phyloP scores from a whole-genome alignment of 2,329 filamentous ascomycete genomes.

The Aureobasidium sp. region DNA sequence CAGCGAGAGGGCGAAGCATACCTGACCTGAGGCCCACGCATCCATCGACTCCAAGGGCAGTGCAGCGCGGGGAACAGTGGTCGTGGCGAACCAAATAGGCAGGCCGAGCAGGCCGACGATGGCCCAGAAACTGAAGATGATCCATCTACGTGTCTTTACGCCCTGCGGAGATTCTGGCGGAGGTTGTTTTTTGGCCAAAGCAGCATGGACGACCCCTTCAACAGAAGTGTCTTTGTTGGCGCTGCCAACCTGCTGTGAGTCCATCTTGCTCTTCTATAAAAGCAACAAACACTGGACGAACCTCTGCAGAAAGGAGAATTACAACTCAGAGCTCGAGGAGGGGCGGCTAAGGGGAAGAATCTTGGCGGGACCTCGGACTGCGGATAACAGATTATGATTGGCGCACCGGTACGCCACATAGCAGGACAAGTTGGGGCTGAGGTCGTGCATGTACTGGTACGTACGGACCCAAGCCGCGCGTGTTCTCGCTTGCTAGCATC shows the following conservation, averaged over 20 bases:
- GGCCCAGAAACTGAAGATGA: conserved; percentile 86
- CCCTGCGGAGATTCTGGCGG: conserved; percentile 70
- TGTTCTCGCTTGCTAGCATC: not conserved
- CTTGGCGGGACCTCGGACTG: conserved; percentile 1
- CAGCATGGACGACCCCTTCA: conserved; percentile 10
- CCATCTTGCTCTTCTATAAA: not conserved
- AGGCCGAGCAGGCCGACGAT: conserved; percentile 77
- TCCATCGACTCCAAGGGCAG: conserved; percentile 82
- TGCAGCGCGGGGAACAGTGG: conserved; percentile 79
- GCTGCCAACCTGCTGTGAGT: not conserved
- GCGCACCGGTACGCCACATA: not conserved
- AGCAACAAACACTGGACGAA: not conserved
- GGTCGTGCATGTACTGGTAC: not conserved
- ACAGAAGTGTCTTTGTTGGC: not conserved
- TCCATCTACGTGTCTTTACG: conserved; percentile 60
- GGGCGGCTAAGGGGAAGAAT: not conserved
- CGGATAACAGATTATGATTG: conserved; percentile 8
- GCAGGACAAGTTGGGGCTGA: not conserved
- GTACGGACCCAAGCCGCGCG: conserved; percentile 10
- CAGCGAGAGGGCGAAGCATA: conserved; percentile 34
- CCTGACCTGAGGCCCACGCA: conserved; percentile 85
- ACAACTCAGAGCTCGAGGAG: not conserved
- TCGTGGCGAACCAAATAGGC: conserved; percentile 95
- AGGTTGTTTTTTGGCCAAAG: conserved; percentile 36
- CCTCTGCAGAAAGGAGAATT: not conserved